Evolutionary conservation across 2,329 filamentous ascomycete species (phyloP).

Genomic region (Eutypella sp.): DNA sequence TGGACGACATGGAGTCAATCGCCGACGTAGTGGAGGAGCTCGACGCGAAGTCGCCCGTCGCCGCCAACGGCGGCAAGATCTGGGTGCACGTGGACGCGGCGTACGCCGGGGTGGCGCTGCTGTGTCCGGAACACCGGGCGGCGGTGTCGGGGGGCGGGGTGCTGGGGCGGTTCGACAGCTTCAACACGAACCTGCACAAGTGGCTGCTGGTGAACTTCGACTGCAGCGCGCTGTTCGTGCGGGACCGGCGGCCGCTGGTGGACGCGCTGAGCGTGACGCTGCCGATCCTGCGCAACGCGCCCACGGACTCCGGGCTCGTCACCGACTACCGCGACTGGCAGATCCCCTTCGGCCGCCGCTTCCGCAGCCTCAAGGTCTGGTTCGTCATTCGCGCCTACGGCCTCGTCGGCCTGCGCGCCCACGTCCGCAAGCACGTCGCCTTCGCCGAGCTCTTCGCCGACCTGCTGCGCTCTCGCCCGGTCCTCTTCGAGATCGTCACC

Average conservation of each 20-base stretch:
- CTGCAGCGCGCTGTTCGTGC: constrained; percentile 73
- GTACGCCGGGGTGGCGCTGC: constrained; percentile 80
- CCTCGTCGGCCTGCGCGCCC: constrained; percentile 65
- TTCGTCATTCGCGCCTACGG: constrained; percentile 86
- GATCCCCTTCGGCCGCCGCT: constrained; percentile 84
- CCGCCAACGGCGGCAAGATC: constrained; percentile 43
- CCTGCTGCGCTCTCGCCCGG: constrained; percentile 52
- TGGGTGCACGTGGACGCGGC: constrained; percentile 96
- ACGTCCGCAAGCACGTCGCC: constrained; percentile 64
- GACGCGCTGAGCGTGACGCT: constrained; percentile 74
- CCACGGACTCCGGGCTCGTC: constrained; percentile 75
- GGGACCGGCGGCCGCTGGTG: constrained; percentile 69
- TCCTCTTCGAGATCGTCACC: constrained; percentile 73
- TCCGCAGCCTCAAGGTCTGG: constrained; percentile 90
- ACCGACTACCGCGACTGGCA: constrained; percentile 98
- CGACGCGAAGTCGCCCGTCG: constrained; percentile 13
- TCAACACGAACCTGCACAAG: constrained; percentile 96
- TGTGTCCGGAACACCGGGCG: constrained; percentile 75
- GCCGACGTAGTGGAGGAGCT: constrained; percentile 40
- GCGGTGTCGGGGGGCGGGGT: constrained; percentile 25
- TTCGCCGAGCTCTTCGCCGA: constrained; percentile 67
- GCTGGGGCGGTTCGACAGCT: constrained; percentile 71
- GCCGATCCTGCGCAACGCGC: constrained; percentile 75
- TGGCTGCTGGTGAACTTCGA: constrained; percentile 96
- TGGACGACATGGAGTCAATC: constrained; percentile 75